Evolutionary conservation across 805 yeast genomes (phyloP).

Genomic region (Spathaspora girioi): DNA sequence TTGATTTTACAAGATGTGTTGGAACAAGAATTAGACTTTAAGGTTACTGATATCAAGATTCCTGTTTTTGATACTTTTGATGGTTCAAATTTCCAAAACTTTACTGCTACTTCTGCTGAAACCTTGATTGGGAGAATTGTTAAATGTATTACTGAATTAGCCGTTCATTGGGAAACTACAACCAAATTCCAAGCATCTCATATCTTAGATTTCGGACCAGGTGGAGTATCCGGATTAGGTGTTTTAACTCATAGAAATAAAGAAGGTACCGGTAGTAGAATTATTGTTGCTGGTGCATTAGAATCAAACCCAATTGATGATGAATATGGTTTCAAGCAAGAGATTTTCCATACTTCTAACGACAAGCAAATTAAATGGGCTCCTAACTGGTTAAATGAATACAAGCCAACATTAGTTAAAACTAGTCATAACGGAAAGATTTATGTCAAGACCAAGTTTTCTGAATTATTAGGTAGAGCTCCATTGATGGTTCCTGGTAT

Average conservation of each 20-base stretch:
- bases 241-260: constrained; percentile 94
- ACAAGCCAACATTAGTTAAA: constrained; percentile 79
- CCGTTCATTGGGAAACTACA: constrained; percentile 98
- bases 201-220: constrained; percentile 96
- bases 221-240: constrained; percentile 97
- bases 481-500: constrained; percentile 98
- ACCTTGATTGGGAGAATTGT: constrained; percentile 68
- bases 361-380: constrained; percentile 70
- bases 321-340: constrained; percentile 95
- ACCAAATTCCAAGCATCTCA: constrained; percentile 71
- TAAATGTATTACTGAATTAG: constrained; percentile 78
- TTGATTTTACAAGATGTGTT: constrained; percentile 62
- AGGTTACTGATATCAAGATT: constrained; percentile 54
- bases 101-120: constrained; percentile 10
- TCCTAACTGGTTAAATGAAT: constrained; percentile 86
- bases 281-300: constrained; percentile 89
- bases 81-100: constrained; percentile 72
- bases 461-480: constrained; percentile 87
- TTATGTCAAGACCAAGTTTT: constrained; percentile 90
- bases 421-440: constrained; percentile 64
- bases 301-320: constrained; percentile 63
- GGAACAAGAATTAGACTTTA: constrained; percentile 55
- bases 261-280: constrained; percentile 96
- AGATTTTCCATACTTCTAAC: constrained; percentile 68
- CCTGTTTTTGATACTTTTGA: constrained; percentile 90